Conservation (phyloP, 179 eudicot genomes). For the Heliamphora pulchella region DNA sequence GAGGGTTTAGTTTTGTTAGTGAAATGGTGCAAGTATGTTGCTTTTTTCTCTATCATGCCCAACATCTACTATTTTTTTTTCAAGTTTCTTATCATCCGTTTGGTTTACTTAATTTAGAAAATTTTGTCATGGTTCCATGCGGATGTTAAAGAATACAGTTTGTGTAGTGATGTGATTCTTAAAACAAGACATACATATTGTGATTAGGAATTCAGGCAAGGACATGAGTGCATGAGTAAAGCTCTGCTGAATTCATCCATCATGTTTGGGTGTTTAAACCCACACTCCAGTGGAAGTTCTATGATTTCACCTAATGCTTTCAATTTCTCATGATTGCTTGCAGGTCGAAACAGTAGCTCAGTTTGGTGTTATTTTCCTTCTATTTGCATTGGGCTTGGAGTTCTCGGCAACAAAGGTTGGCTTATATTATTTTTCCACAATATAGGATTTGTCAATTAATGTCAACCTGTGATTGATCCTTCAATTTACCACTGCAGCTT, state of each 20-base stretch:
- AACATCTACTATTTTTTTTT: background rate
- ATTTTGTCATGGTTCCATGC: background rate
- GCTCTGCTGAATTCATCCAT: background rate
- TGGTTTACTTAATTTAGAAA: background rate
- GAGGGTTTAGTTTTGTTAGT: constrained; percentile 73
- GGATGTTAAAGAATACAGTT: constrained; percentile 3
- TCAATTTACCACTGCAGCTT: constrained; percentile 40
- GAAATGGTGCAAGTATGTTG: constrained; percentile 87
- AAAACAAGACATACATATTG: background rate
- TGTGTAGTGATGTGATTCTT: background rate
- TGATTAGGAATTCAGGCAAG: background rate
- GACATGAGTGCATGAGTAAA: background rate
- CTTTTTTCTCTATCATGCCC: background rate
- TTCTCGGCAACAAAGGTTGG: constrained; percentile 75
- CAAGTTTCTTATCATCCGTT: constrained; percentile 2
- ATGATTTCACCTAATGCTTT: background rate
- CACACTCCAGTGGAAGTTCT: background rate
- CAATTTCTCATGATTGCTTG: constrained; percentile 1
- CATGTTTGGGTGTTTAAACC: background rate
- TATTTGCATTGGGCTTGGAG: constrained; percentile 85
- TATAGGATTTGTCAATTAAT: constrained; percentile 35
- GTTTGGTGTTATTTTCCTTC: constrained; percentile 91
- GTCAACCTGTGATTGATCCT: constrained; percentile 32
- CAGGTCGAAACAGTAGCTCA: constrained; percentile 95
- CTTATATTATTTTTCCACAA: constrained; percentile 19